phyloP scores from a whole-genome alignment of 768 basidiomycete species.

The Gymnopilus dilepis region DNA sequence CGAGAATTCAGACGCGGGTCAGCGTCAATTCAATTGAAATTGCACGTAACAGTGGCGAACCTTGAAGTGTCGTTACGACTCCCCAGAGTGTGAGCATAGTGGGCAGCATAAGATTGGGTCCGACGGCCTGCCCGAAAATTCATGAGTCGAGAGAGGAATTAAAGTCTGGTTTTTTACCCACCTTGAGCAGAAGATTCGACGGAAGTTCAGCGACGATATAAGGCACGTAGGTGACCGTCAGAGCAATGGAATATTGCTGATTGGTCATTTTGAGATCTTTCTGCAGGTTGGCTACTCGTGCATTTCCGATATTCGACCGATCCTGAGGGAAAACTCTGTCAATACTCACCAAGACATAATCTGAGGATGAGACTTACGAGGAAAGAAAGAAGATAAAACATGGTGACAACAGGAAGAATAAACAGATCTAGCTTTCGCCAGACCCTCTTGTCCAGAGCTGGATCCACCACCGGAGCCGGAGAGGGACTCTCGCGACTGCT shows the following conservation, averaged over 20 bases:
- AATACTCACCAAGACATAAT: background rate
- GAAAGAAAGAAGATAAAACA: conserved; percentile 59
- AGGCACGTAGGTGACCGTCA: conserved; percentile 56
- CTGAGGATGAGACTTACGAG: conserved; percentile 38
- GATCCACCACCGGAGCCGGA: conserved; percentile 26
- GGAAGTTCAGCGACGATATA: conserved; percentile 67
- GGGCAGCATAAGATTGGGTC: conserved; percentile 64
- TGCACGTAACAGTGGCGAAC: conserved; percentile 32
- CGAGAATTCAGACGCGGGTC: background rate
- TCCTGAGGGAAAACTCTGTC: conserved; percentile 35
- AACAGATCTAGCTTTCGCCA: conserved; percentile 56
- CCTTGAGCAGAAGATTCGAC: conserved; percentile 63
- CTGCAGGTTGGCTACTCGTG: conserved; percentile 66
- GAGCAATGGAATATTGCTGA: conserved; percentile 53
- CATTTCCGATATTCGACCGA: conserved; percentile 62
- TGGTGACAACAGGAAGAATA: conserved; percentile 52
- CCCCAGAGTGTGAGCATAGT: conserved; percentile 72
- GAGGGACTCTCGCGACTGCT: conserved; percentile 29
- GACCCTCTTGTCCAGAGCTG: conserved; percentile 43
- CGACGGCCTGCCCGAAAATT: conserved; percentile 45
- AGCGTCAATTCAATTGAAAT: background rate
- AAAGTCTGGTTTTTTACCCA: no score
- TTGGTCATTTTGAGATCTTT: conserved; percentile 53
- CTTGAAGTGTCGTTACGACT: conserved; percentile 67
- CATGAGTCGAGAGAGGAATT: no score